A percentile compares a stretch with the other conserved stretches of the same genome.
Evolutionary conservation across 2,329 filamentous ascomycete genomes (phyloP).

Genomic region (Colletotrichum nymphaeae): DNA sequence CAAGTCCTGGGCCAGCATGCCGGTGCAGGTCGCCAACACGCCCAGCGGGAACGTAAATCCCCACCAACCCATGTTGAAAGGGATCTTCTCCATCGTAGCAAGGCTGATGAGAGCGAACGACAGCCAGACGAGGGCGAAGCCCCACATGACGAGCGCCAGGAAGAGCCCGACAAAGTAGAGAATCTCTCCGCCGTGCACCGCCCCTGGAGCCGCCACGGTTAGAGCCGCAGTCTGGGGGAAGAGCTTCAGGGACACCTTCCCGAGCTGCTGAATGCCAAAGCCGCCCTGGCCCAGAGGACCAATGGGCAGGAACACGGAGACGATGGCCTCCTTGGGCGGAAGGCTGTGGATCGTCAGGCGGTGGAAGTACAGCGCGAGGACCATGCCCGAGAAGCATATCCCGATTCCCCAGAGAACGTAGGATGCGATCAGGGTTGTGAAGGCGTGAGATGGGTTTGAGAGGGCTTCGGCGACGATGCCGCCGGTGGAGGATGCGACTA

Average conservation of each 20-base stretch:
- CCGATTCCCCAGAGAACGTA: slow-evolving; percentile 79
- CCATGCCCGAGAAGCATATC: slow-evolving; percentile 66
- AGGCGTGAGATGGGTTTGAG: slow-evolving; percentile 18
- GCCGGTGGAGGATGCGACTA: slow-evolving; percentile 74
- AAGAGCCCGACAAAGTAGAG: slow-evolving; percentile 69
- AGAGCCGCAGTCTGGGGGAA: slow-evolving; percentile 57
- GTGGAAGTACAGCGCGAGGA: slow-evolving; percentile 77
- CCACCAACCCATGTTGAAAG: slow-evolving; percentile 62
- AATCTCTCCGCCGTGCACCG: slow-evolving; percentile 58
- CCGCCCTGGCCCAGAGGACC: slow-evolving; percentile 76
- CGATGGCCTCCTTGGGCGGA: slow-evolving; percentile 74
- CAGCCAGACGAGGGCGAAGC: slow-evolving; percentile 57
- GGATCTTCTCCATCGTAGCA: slow-evolving; percentile 49
- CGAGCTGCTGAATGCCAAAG: slow-evolving; percentile 66
- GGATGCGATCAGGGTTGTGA: slow-evolving; percentile 69
- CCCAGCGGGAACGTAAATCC: slow-evolving; percentile 60
- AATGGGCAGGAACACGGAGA: slow-evolving; percentile 75
- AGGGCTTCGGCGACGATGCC: slow-evolving; percentile 47
- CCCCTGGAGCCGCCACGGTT: slow-evolving; percentile 51
- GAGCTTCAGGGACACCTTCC: slow-evolving; percentile 56
- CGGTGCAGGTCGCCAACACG: slow-evolving; percentile 56
- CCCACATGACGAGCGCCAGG: slow-evolving; percentile 56
- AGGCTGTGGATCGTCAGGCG: slow-evolving; percentile 75
- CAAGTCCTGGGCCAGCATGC: slow-evolving; percentile 52
- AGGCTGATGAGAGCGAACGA: slow-evolving; percentile 56